A percentile compares a stretch with the other conserved stretches of the same genome.
These are phyloP conservation scores for Coleophoma eucalyptorum DNA, from an alignment of 2,329 filamentous ascomycete genomes.

Conservation along the genomic window DNA sequence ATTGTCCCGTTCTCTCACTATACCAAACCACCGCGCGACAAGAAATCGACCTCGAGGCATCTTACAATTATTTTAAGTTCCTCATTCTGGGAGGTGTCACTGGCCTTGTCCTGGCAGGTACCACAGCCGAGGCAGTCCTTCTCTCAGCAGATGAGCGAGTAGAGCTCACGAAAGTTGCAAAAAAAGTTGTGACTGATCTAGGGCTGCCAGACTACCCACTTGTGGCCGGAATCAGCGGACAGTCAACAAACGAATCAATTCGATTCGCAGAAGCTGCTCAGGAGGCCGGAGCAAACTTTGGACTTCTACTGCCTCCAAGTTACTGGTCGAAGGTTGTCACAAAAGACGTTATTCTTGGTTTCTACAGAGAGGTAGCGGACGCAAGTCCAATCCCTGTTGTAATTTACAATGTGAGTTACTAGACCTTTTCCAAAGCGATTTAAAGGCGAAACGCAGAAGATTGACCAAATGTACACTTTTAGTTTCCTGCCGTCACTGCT, in stretches of 20 bases:
- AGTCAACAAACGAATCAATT: conserved; percentile 30
- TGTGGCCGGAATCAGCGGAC: conserved; percentile 39
- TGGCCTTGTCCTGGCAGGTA: conserved; percentile 42
- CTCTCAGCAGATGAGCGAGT: conserved; percentile 36
- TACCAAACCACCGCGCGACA: conserved; percentile 71
- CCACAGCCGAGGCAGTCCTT: conserved; percentile 41
- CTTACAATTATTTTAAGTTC: conserved; percentile 74
- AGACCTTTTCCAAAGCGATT: conserved; percentile 9
- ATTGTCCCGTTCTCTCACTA: conserved; percentile 83
- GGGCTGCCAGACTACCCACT: conserved; percentile 33
- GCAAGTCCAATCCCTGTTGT: conserved; percentile 23
- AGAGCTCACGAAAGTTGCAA: conserved; percentile 34
- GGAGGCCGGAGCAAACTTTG: conserved; percentile 33
- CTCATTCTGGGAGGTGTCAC: conserved; percentile 54
- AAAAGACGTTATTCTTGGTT: conserved; percentile 35
- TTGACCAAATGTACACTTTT: conserved; percentile 3
- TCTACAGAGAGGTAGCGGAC: conserved; percentile 34
- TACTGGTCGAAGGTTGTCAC: conserved; percentile 39
- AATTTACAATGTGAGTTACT: conserved; percentile 22
- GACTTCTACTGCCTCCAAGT: conserved; percentile 33
- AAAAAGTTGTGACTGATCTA: conserved; percentile 31
- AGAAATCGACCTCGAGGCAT: conserved; percentile 72
- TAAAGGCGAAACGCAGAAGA: conserved; percentile 11
- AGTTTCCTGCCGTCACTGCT: conserved; percentile 29
- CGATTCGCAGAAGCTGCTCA: conserved; percentile 30